A percentile compares a stretch with the other conserved stretches of the same genome.
Conservation (phyloP, 2,329 filamentous ascomycete species). For the Nemania sp. region DNA sequence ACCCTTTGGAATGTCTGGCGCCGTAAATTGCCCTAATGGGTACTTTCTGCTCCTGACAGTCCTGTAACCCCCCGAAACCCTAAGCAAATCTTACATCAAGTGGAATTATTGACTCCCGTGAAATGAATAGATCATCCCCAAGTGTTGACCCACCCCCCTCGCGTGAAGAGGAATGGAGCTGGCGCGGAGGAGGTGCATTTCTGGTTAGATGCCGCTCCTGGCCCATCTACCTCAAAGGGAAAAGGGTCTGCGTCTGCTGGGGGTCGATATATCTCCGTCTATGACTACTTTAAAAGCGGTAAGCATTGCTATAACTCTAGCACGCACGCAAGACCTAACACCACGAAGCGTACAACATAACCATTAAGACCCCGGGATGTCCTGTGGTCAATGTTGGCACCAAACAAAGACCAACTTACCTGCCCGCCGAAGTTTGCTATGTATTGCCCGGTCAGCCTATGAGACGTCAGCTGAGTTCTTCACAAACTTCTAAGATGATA, state of each 20-base stretch:
- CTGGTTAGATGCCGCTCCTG: constrained; percentile 53
- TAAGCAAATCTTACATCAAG: too few species aligned
- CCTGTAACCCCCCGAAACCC: too few species aligned
- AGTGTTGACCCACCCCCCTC: constrained; percentile 19
- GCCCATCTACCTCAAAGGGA: constrained; percentile 23
- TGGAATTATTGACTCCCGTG: too few species aligned
- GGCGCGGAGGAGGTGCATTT: constrained; percentile 66
- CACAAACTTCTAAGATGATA: constrained; percentile 71
- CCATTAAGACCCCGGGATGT: constrained; percentile 36
- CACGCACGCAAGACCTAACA: neutral
- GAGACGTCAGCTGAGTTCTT: constrained; percentile 60
- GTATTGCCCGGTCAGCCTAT: constrained; percentile 69
- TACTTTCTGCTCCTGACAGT: too few species aligned
- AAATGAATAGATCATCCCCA: too few species aligned
- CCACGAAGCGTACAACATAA: constrained; percentile 6
- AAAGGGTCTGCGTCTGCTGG: constrained; percentile 38
- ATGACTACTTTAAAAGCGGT: constrained; percentile 33
- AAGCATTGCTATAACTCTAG: constrained; percentile 3
- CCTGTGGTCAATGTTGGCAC: constrained; percentile 73
- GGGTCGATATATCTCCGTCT: constrained; percentile 31
- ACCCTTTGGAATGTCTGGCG: too few species aligned
- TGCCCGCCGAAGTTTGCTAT: constrained; percentile 69
- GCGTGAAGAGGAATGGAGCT: neutral
- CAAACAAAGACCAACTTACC: constrained; percentile 63
- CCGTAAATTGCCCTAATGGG: too few species aligned